Evolutionary conservation across 148 eudicot genomes (phyloP), one percentile per base, ranked within the genome.

Genomic region (Oxyria digyna): DNA sequence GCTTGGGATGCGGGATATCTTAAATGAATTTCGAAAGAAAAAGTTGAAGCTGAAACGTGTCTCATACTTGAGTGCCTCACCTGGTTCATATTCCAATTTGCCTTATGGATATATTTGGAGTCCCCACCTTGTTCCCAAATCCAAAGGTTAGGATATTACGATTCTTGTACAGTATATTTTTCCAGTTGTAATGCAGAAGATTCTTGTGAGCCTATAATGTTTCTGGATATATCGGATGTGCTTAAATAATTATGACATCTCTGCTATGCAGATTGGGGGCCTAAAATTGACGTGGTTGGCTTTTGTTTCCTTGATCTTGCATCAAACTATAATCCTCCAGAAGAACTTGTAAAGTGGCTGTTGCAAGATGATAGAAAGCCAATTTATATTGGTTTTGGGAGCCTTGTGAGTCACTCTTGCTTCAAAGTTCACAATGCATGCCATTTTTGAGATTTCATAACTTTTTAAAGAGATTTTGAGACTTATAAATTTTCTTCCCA

Each of bases 101-200:
- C 96, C 98, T 49, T 82, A 83, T 75, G 98, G 94, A 65, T 92
- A 92, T 75, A 83, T 92, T 21, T 92, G 98, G 98, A 87, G 98
- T 75, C 93, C 92, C 62, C 91, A 85, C 48, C 97, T 91, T 76
- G 97, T 88, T 63, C 97, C 97, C 35, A 91, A 91, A 77, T 95
- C 97, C 70, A 86, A 86, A 85, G 97, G 97, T 88, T 18, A 52
- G 80, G 9, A 59, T 4, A 59, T 29, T 59, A 3, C 13, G 20
- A 29, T 20, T 27, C 5, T 5, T 59, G 37, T 13, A 13, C 18
- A 3, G 64, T 26, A 9, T 29, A 3, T 9, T 1, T 41, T 41
- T n/a, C n/a, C n/a, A n/a, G 5, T 10, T 14, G 11, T 59, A n/a
- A n/a, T n/a, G n/a, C n/a, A n/a, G n/a, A n/a, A n/a, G n/a, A n/a